A percentile compares a stretch with the other conserved stretches of the same genome.
These are phyloP conservation scores for Psilocybe mexicana DNA, from an alignment of 1,284 basidiomycete species.

Conservation along the genomic window DNA sequence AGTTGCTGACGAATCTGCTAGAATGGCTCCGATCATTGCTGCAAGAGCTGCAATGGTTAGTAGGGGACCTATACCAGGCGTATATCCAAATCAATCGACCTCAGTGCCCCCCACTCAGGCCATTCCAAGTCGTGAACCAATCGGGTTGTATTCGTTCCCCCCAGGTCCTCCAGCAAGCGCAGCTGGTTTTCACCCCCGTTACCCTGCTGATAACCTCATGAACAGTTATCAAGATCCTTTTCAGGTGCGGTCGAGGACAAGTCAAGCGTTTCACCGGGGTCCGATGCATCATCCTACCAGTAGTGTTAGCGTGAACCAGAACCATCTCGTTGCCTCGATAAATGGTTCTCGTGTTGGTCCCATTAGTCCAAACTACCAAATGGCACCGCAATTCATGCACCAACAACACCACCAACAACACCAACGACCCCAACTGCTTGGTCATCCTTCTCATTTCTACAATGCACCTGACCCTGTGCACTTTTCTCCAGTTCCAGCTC, in stretches of 20 bases:
- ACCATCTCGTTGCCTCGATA: slow-evolving; percentile 48
- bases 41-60: slow-evolving; percentile 30
- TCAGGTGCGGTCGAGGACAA: slow-evolving; percentile 61
- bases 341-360: slow-evolving; percentile 27
- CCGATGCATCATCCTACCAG: slow-evolving; percentile 34
- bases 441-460: slow-evolving; percentile 5
- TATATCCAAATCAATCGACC: slow-evolving; percentile 23
- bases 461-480: slow-evolving; percentile 12
- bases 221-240: slow-evolving; percentile 40
- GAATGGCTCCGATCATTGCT: slow-evolving; percentile 50
- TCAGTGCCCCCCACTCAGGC: slow-evolving; percentile 14
- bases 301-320: slow-evolving; percentile 54
- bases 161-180: slow-evolving; percentile 17
- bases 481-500: slow-evolving; percentile 10
- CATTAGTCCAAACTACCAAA: slow-evolving; percentile 20
- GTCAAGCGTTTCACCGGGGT: slow-evolving; percentile 50
- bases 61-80: slow-evolving; percentile 17
- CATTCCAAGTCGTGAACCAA: slow-evolving; percentile 6
- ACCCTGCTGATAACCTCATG: slow-evolving; percentile 8
- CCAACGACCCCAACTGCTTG: slow-evolving; percentile 13
- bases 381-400: slow-evolving; percentile 18
- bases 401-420: slow-evolving; percentile 19
- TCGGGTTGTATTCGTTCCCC: slow-evolving; percentile 15
- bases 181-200: slow-evolving; percentile 19
- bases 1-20: slow-evolving; percentile 69